phyloP scores from a whole-genome alignment of 345 rosid genomes.

The Linum tenue region DNA sequence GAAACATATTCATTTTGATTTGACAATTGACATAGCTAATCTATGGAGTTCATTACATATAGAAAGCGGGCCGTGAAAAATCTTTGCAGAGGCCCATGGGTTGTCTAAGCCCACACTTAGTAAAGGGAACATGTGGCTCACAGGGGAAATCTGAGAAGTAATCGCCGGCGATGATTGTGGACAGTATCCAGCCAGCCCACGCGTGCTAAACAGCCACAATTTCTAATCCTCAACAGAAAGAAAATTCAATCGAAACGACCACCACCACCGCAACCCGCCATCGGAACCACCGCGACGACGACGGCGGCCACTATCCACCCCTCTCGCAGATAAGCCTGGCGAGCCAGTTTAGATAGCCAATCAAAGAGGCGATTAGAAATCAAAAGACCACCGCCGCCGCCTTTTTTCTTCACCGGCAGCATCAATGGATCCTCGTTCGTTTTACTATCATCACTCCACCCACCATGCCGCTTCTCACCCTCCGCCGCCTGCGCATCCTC shows the following conservation, averaged over 20 bases:
- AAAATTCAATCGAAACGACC: neutral
- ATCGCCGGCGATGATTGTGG: neutral
- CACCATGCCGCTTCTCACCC: slow-evolving; percentile 38
- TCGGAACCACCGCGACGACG: neutral
- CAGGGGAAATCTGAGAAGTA: neutral
- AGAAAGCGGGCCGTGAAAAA: too few relatives aligned
- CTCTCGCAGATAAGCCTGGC: neutral
- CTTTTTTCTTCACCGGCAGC: neutral
- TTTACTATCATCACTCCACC: slow-evolving; percentile 24
- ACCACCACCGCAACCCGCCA: neutral
- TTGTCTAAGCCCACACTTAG: too few relatives aligned
- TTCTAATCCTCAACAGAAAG: neutral
- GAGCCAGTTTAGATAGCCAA: neutral
- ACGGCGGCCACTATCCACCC: neutral
- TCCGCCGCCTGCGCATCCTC: slow-evolving; percentile 19
- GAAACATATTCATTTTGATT: too few relatives aligned
- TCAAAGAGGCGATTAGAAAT: neutral
- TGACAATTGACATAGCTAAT: too few relatives aligned
- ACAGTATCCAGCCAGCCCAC: neutral
- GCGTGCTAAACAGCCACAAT: neutral
- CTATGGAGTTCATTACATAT: too few relatives aligned
- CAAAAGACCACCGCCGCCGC: neutral
- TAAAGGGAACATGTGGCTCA: too few relatives aligned
- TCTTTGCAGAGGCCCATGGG: too few relatives aligned
- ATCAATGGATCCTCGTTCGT: slow-evolving; percentile 42